Evolutionary conservation across 2,329 filamentous ascomycete species (phyloP), one percentile per base, ranked within the genome.

Genomic region (Calonectria fujianensis): DNA sequence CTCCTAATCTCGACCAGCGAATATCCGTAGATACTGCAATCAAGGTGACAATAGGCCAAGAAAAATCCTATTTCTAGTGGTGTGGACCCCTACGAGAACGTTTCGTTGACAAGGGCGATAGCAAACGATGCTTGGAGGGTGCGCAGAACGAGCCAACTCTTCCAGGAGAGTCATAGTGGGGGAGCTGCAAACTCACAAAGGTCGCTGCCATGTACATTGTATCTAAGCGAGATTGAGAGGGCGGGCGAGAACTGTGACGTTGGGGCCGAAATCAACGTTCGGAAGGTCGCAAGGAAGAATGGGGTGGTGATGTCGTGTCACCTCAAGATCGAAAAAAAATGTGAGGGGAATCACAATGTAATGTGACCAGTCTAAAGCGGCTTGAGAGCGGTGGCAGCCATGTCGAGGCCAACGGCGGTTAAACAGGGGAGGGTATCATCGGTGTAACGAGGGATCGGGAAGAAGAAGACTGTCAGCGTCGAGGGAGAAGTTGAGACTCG

Each of bases 341-440:
- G 16, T 54, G 20, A 63, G 27, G 71, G 59, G 39, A 63, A 18
- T 24, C 27, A 32, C 32, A 27, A 24, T 37, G n/a, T n/a, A 24
- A 29, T 48, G 52, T 64, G 64, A 73, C 71, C 48, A 35, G 31
- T 50, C 45, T 35, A 37, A 52, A 39, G 65, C 50, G 52, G 50
- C 35, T 31, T 64, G 31, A 37, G 20, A 35, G 52, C 39, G 16
- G 48, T 57, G 50, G 27, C 4, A 45, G 27, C 59, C 59, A 71
- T 61, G 63, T 51, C 48, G 31, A 72, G 64, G 31, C 20, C 61
- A 32, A 13, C 70, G 39, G 63, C 32, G 63, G 51, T 39, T 45
- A 39, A 63, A 67, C 61, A 59, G 57, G 67, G 39, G 50, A 66
- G 67, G 67, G 68, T 70, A n/a, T 45, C 61, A 52, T 45, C 35